Evolutionary conservation across 495 filamentous ascomycete genomes (phyloP), one percentile per base, ranked within the genome.

Genomic region (Tuber borchii): DNA sequence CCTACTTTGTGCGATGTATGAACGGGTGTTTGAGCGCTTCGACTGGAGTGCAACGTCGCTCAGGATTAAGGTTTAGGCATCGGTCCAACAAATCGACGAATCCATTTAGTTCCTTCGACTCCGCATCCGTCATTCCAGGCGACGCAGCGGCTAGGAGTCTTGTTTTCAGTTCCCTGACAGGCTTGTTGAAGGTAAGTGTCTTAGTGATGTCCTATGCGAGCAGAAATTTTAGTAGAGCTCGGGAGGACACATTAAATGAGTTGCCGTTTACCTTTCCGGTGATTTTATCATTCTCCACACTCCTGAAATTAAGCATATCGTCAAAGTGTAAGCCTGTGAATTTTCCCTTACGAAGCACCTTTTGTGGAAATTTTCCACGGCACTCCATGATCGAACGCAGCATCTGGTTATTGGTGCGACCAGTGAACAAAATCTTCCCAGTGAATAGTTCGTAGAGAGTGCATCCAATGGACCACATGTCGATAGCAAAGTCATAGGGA

Each of bases 331-430:
- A 85, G 68, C 86, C 85, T 1, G 90, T 88, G 76, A 95, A 87
- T 46, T 92, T 86, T 14, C 93, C 92, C 68, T 90, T 91, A 69
- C 91, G 92, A 72, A 97, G 90, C 71, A 97, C 86, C 85, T 97
- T 97, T 56, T 90, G 89, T 75, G 91, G 93, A 81, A 97, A 91
- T 84, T 94, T 97, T 84, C 96, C 95, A 61, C 96, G 91, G 80
- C 94, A 95, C 82, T 98, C 96, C 91, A 97, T 95, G 80, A 99
- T 95, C 20, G 92, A 91, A 74, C 91, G 90, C 20, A 99, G 88
- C 95, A 98, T 98, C 83, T 97, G 93, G 83, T 99, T 98, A 86
- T 99, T 99, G 85, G 92, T 94, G 74, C 92, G 90, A 69, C 96
- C 95, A 2, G 91, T 93, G 85, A 99, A 99, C 65, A 99, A 87